These are phyloP conservation scores for Lactarius indigo DNA, from an alignment of 768 basidiomycete species.

Conservation along the genomic window DNA sequence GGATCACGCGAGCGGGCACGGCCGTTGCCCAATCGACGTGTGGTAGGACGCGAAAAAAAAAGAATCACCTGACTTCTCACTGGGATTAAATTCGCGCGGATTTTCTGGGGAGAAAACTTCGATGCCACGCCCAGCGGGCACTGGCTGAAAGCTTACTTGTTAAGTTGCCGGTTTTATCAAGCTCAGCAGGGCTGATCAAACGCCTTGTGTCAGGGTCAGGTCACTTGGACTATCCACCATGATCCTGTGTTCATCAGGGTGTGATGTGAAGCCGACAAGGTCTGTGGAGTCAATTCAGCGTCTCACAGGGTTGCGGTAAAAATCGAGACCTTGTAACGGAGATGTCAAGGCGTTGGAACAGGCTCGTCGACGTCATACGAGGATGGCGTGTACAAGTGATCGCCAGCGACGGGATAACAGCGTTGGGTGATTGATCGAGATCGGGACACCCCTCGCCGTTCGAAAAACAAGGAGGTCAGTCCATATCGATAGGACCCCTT, in stretches of 20 bases:
- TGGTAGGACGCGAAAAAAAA: neutral
- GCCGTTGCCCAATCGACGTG: slow-evolving; percentile 7
- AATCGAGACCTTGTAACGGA: slow-evolving; percentile 2
- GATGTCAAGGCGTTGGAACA: neutral
- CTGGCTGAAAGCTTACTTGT: neutral
- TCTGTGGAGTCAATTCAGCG: neutral
- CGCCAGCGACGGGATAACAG: neutral
- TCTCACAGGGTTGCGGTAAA: neutral
- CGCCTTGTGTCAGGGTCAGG: neutral
- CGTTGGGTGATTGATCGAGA: slow-evolving; percentile 3
- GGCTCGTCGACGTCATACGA: slow-evolving; percentile 6
- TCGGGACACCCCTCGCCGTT: neutral
- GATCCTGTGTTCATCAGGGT: neutral
- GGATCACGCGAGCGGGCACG: slow-evolving; percentile 15
- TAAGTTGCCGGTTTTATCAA: neutral
- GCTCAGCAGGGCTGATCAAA: neutral
- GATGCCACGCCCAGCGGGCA: slow-evolving; percentile 2
- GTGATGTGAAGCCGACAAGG: neutral
- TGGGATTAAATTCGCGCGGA: slow-evolving; percentile 7
- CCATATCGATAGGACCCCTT: slow-evolving; percentile 11
- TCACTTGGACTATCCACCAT: neutral
- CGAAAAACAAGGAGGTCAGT: neutral
- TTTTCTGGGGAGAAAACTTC: slow-evolving; percentile 9
- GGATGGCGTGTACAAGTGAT: neutral
- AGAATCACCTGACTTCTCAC: slow-evolving; percentile 8